Evolutionary conservation across 768 basidiomycete species (phyloP).

Genomic region (Xerocomus brunneocitrinus): DNA sequence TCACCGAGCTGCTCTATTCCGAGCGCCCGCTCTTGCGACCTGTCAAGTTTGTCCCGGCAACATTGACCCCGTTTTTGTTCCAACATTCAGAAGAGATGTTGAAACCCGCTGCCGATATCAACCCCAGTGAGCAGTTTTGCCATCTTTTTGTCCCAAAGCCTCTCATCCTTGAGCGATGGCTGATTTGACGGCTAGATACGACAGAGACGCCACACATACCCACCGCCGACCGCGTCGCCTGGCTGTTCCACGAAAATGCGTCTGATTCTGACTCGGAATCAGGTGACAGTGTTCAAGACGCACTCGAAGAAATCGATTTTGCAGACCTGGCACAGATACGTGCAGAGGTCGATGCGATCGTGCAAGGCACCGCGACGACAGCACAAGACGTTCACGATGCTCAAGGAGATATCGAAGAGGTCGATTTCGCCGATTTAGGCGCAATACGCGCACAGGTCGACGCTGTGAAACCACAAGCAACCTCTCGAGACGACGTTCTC

Average conservation of each 20-base stretch:
- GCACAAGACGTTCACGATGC: conserved; percentile 12
- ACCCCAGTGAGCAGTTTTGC: conserved; percentile 38
- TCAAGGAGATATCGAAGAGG: conserved; percentile 42
- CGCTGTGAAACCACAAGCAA: background rate
- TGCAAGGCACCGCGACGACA: background rate
- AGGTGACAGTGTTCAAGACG: conserved; percentile 29
- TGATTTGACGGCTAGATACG: conserved; percentile 19
- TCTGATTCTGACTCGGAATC: conserved; percentile 24
- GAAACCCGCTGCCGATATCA: conserved; percentile 47
- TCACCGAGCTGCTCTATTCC: conserved; percentile 52
- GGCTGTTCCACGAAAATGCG: conserved; percentile 49
- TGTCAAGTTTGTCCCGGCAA: conserved; percentile 62
- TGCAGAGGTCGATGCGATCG: conserved; percentile 35
- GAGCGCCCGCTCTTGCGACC: conserved; percentile 64
- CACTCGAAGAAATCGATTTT: conserved; percentile 63
- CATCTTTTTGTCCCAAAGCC: no score
- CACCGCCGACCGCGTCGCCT: conserved; percentile 63
- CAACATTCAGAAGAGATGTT: conserved; percentile 56
- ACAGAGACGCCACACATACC: conserved; percentile 56
- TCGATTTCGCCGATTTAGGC: conserved; percentile 48
- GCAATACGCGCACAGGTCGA: conserved; percentile 19
- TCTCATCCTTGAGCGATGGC: background rate
- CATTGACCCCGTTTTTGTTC: conserved; percentile 49
- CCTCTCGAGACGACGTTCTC: conserved; percentile 16
- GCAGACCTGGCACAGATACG: conserved; percentile 50